Evolutionary conservation across 2,329 filamentous ascomycete genomes (phyloP).

Genomic region (Apiospora saccharicola): DNA sequence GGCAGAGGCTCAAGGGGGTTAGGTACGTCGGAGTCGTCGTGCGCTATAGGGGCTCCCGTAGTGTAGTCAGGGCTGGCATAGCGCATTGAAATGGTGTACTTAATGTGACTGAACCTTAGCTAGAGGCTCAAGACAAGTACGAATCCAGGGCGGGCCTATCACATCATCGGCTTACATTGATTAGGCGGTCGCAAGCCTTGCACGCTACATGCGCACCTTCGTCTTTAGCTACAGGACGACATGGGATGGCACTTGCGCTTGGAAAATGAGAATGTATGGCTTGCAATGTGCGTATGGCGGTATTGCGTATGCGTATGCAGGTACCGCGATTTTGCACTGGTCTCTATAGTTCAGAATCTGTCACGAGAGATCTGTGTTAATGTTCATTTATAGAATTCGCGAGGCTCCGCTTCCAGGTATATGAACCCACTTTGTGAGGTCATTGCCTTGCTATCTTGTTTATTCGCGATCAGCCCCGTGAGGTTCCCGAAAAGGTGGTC

Average conservation of each 20-base stretch:
- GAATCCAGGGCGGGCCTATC: not conserved
- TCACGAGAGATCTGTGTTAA: constrained; percentile 6
- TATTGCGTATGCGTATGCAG: not conserved
- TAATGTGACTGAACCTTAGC: constrained; percentile 19
- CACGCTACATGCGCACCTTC: not conserved
- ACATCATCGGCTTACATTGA: not conserved
- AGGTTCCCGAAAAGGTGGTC: not conserved
- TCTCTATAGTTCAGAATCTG: not conserved
- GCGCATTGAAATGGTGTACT: constrained; percentile 10
- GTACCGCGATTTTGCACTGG: not conserved
- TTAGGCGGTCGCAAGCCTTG: constrained; percentile 7
- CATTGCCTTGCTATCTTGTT: constrained; percentile 5
- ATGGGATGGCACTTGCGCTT: constrained; percentile 16
- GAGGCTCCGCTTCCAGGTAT: constrained; percentile 15
- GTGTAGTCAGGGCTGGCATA: constrained; percentile 7
- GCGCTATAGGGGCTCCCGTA: constrained; percentile 11
- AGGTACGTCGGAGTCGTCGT: not conserved
- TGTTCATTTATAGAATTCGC: constrained; percentile 16
- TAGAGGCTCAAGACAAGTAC: constrained; percentile 8
- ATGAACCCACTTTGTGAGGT: constrained; percentile 6
- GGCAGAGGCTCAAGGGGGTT: not conserved
- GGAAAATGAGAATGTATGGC: not conserved
- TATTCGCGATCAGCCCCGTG: constrained; percentile 1
- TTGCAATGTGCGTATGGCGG: not conserved
- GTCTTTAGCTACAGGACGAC: constrained; percentile 12